These are phyloP conservation scores for Kitagawia praeruptora DNA, from an alignment of 129 eudicot species.

Conservation along the genomic window DNA sequence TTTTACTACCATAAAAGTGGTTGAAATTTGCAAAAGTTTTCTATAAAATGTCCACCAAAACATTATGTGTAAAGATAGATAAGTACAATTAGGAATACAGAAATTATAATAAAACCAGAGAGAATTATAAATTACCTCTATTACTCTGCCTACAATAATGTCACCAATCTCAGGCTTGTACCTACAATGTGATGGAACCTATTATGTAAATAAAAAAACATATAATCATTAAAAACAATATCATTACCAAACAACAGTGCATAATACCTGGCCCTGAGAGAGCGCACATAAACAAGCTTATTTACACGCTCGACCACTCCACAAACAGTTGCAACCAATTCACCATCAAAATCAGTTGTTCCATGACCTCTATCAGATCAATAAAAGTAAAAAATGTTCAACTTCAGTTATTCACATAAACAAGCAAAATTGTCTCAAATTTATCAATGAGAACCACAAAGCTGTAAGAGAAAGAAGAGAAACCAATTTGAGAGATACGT, in stretches of 20 bases:
- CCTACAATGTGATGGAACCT: constrained; percentile 33
- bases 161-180: constrained; percentile 95
- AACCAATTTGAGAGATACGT: neutral
- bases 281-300: constrained; percentile 67
- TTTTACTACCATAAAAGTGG: neutral
- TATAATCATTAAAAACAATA: neutral
- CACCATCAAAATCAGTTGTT: constrained; percentile 64
- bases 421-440: neutral
- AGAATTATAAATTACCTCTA: constrained; percentile 47
- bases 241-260: neutral
- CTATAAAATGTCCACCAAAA: neutral
- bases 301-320: constrained; percentile 95
- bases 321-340: constrained; percentile 75
- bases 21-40: neutral
- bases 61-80: neutral
- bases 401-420: neutral
- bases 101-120: neutral
- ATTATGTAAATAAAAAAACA: neutral
- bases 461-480: neutral
- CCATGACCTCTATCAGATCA: constrained; percentile 73
- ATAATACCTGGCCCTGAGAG: constrained; percentile 68
- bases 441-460: neutral
- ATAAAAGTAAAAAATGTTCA: neutral
- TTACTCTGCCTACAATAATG: constrained; percentile 83
- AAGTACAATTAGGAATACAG: neutral